Base-by-base conservation (phyloP, 2,329 filamentous ascomycete species). In the Thelonectria olida region DNA sequence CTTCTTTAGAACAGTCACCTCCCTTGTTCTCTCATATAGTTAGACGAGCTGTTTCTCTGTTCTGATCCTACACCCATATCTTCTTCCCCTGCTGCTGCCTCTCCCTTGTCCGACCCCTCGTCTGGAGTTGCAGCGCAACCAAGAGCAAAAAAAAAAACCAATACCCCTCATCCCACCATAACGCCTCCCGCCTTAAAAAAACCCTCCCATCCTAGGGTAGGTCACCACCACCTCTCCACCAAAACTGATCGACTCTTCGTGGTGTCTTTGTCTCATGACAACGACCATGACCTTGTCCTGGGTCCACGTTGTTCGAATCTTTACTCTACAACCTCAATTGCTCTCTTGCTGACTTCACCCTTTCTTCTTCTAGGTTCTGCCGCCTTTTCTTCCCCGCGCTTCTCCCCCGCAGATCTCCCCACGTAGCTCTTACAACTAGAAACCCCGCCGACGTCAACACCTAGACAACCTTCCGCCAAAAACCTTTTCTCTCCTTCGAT, bases 71-170 rank as follows among this genome's bases (percentile, higher is more conserved):
- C n/a, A n/a, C n/a, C n/a, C 23, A 27, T 45, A 23, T 45, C 34
- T 31, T 47, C 45, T 34, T 45, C 53, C 38, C 52, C 64, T 72
- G 66, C 66, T 70, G 67, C 69, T 72, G 67, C 69, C 66, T 71
- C 69, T 72, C 67, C 51, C 61, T 58, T 56, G 61, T 56, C 66
- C 52, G 68, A 68, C 64, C 61, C 63, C 25, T 54, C 51, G 51
- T 58, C 50, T 47, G 45, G 60, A 59, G 58, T 61, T 61, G 58
- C 47, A 61, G 58, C 58, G 58, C 58, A 61, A 61, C 31, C 34
- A 41, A 61, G 49, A 54, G n/a, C 47, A 42, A 47, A 51, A 54
- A 42, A 53, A 49, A 49, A 57, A 52, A 47, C 20, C 44, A 38
- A 55, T 58, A 59, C 60, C 60, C 60, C 55, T 59, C 60, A 62